Base-by-base conservation (phyloP, 257 asterid species). In the Eustoma russellianum region DNA sequence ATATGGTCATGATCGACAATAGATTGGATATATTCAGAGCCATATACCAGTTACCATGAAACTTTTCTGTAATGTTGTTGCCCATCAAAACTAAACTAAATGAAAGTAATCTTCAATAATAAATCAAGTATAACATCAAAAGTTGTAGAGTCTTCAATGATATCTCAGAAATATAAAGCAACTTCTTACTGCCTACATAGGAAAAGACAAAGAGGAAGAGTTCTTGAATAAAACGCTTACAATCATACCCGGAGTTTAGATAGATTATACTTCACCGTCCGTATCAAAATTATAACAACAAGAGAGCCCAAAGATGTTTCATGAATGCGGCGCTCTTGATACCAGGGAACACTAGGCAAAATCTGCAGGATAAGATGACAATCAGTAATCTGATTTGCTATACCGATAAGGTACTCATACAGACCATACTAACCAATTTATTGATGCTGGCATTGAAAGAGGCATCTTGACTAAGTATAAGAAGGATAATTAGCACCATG, bases 391-490 rank as follows among this genome's bases (percentile, higher is more conserved):
- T 57, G 48, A 50, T 43, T 13, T 54, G 17, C 34, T n/a, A 41
- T 52, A 61, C 41, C 51, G 13, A 46, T 34, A 69, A 63, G 34
- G 38, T 49, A 18, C 43, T 9, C 54, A 60, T 12, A 41, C 53
- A 61, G 45, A 55, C 46, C 33, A 62, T 70, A 52, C 64, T 60
- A 72, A 90, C 96, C 86, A 76, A 72, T 76, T 79, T 90, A 78
- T 90, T 90, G 50, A 90, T 78, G 75, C 93, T 78, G 56, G 88
- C 88, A 50, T 79, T 90, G 79, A 90, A 86, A 49, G 96, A 86
- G 62, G 94, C 79, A 77, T 90, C 97, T 69, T 90, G 97, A 79
- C 97, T 82, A 49, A 90, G 86, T 59, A 90, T 86, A 62, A 90
- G 96, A 68, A 90, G 77, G 61, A 83, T 73, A 49, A 92, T 79